Percentiles rank a stretch among this genome's conserved stretches.
Evolutionary conservation across 1,139 yeast genomes (phyloP).

Genomic region (Debaryomycetaceae sp.): DNA sequence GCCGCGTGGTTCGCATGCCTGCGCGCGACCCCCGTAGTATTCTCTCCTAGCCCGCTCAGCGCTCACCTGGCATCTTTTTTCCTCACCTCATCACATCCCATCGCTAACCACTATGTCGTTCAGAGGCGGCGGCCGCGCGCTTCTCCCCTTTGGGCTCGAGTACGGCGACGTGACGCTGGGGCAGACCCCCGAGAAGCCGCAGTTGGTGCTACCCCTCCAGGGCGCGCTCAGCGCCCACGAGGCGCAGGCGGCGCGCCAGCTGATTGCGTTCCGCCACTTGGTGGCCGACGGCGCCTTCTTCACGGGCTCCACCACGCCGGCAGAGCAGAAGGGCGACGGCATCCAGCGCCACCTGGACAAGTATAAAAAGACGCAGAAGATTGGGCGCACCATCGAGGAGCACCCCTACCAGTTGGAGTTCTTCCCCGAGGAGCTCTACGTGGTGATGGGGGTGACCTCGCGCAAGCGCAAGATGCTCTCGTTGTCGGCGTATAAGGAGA

Average conservation of each 20-base stretch:
- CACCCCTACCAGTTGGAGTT: constrained; percentile 72
- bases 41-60: too few relatives aligned
- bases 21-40: too few relatives aligned
- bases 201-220: constrained; percentile 58
- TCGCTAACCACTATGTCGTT: too few relatives aligned
- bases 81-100: too few relatives aligned
- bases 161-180: constrained; percentile 49
- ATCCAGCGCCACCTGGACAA: constrained; percentile 71
- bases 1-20: too few relatives aligned
- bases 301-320: constrained; percentile 42
- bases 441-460: constrained; percentile 66
- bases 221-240: constrained; percentile 57
- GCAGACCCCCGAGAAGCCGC: constrained; percentile 26
- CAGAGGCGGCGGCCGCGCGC: constrained; percentile 24
- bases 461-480: constrained; percentile 51
- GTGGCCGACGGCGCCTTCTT: constrained; percentile 75
- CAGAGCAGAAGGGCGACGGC: constrained; percentile 39
- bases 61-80: too few relatives aligned
- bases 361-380: constrained; percentile 65
- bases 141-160: constrained; percentile 66
- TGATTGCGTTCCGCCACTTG: constrained; percentile 51
- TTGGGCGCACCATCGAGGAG: constrained; percentile 76
- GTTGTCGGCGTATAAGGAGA: constrained; percentile 43
- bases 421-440: constrained; percentile 77
- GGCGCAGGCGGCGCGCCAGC: constrained; percentile 58